Base-by-base conservation (phyloP, 2,329 filamentous ascomycete genomes). In the Alternaria ventricosa region DNA sequence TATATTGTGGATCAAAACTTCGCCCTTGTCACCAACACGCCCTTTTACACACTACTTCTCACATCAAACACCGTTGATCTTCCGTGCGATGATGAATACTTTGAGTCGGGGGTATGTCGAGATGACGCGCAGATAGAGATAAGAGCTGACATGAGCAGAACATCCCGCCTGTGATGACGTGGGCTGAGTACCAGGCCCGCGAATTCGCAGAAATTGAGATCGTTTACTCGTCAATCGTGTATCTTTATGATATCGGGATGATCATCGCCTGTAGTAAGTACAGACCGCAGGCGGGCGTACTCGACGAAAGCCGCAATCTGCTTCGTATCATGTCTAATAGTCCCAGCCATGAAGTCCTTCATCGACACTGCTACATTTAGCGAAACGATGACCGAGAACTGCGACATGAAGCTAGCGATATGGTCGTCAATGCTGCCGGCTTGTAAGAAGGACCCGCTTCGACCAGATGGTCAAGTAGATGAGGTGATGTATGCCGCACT, bases 171-270 rank as follows among this genome's bases (percentile, higher is more conserved):
- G 56, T 73, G 8, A 44, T 36, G 23, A 90, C 87, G 15, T 84
- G 94, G 33, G 84, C 90, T 53, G 90, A 95, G 58, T 91, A 96
- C 69, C 90, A 96, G 63, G 87, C 91, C 65, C 83, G 89, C 57
- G 85, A 92, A 10, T 95, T 96, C 71, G 86, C 86, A 0, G 89
- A 90, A 18, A 88, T 92, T 46, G 87, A 90, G 9, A 85, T 88
- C 41, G 84, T 87, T 12, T 97, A 94, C 75, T 96, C 94, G 0
- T 97, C 94, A 0, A 94, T 92, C 74, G 86, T 91, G 1, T 97
- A 96, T 77, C 87, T 92, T 6, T 90, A 96, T 46, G 91, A 94
- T 47, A 90, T 93, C 1, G 87, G 89, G 6, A 87, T 90, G 3
- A 92, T 11, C 89, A 90, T 44, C 86, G 88, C 57, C 88, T 94